Conservation (phyloP, 306 rosid genomes). For the Prunus davidiana region DNA sequence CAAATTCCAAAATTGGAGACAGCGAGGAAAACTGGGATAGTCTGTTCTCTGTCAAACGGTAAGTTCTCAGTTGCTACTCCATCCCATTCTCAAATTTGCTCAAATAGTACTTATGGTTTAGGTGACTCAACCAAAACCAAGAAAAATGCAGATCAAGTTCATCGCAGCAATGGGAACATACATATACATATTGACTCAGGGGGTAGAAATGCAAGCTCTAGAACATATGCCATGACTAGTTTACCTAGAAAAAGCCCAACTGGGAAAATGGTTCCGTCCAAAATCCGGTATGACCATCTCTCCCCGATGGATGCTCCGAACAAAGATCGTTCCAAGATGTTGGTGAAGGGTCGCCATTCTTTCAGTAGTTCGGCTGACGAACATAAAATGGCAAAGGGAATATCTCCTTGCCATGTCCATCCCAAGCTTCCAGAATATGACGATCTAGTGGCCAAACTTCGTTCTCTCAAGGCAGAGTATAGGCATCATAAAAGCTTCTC, state of each 20-base stretch:
- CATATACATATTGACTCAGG: background rate
- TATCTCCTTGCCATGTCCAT: constrained; percentile 19
- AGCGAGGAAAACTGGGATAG: background rate
- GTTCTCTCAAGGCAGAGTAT: background rate
- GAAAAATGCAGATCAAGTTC: background rate
- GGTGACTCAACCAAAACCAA: background rate
- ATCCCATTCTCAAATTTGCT: background rate
- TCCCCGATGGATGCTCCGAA: background rate
- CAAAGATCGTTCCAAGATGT: background rate
- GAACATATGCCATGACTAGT: background rate
- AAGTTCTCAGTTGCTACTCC: background rate
- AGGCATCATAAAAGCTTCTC: background rate
- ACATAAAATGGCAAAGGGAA: background rate
- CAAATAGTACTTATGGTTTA: background rate
- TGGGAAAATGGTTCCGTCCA: background rate
- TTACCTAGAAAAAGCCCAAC: background rate
- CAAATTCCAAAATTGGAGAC: background rate
- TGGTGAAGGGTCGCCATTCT: background rate
- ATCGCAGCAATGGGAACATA: background rate
- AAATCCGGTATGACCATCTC: background rate
- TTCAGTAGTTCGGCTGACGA: background rate
- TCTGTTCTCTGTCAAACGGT: background rate
- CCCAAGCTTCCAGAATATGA: constrained; percentile 28
- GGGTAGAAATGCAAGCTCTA: background rate
- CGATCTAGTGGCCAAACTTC: constrained; percentile 13